These are phyloP conservation scores for Rhodomyrtus tomentosa DNA, from an alignment of 345 rosid species.

Conservation along the genomic window DNA sequence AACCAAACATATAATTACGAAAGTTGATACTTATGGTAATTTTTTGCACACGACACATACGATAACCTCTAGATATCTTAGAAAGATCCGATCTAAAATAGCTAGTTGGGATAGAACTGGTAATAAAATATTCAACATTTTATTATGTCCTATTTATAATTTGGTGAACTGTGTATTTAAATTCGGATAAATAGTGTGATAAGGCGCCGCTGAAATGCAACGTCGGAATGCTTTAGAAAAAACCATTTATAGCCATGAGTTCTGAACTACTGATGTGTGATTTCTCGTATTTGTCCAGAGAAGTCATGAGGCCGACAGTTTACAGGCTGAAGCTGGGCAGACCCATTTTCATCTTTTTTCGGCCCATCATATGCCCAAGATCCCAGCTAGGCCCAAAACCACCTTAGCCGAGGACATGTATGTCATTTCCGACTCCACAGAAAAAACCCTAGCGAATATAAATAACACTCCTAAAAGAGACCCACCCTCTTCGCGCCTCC, in stretches of 20 bases:
- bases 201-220: too few relatives aligned
- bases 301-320: not conserved
- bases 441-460: not conserved
- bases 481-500: not conserved
- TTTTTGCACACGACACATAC: accelerated
- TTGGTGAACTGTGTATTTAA: too few relatives aligned
- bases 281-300: not conserved
- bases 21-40: too few relatives aligned
- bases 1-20: accelerated
- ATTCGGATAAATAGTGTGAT: too few relatives aligned
- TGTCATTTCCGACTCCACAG: not conserved
- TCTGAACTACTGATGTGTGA: too few relatives aligned
- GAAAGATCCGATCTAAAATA: not conserved
- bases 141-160: too few relatives aligned
- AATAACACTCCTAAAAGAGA: not conserved
- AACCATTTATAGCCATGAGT: too few relatives aligned
- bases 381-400: not conserved
- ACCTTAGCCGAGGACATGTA: not conserved
- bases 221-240: too few relatives aligned
- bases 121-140: too few relatives aligned
- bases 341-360: not conserved
- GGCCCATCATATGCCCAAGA: not conserved
- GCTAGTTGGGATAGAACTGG: too few relatives aligned
- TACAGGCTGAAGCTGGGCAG: not conserved
- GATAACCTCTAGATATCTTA: not conserved